Evolutionary conservation across 768 basidiomycete species (phyloP), one percentile per base, ranked within the genome.

Genomic region (Boletus rubescentipes): DNA sequence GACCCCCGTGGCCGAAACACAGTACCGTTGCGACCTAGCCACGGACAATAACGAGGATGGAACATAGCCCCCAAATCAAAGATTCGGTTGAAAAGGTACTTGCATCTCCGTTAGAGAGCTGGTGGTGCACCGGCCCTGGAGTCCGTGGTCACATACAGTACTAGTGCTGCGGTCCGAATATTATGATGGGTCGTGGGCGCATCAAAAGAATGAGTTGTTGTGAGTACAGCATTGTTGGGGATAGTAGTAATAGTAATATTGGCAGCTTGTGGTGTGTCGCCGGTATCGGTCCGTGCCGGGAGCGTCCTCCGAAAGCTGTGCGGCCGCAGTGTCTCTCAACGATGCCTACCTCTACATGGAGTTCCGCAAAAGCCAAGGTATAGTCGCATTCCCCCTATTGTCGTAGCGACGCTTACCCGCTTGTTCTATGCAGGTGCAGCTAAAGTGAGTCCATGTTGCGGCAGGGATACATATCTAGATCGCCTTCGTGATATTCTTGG

Each of bases 351-450:
- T 49, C 53, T 29, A 50, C 78, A 30, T 86, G 85, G 85, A 86
- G 77, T 59, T 64, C 84, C 11, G 73, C 84, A 26, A 87, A 86
- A 67, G 82, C 82, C 55, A 84, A 84, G 78, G 82, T 77, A 57
- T 32, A 60, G 34, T 15, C 37, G 4, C 32, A 45, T 36, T 39
- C 31, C 11, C 40, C 23, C 31, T 9, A 32, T n/a, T 43, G 42
- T 29, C 47, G 30, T 32, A 29, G 47, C 51, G n/a, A 12, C 31
- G 18, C 54, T 59, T 36, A 65, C 18, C 29, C 16, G 26, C 29
- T 23, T 14, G 5, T 40, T 53, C 36, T 31, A 20, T 52, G 35
- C 52, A 80, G 77, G 78, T 81, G 32, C 79, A 80, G 59, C 72
- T 81, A 44, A 75, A 77, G 78, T 79, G 66, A 53, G 64, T 57